Evolutionary conservation across 176 grass and related monocot species (phyloP), one percentile per base, ranked within the genome.

Genomic region (Zoysia pacifica): DNA sequence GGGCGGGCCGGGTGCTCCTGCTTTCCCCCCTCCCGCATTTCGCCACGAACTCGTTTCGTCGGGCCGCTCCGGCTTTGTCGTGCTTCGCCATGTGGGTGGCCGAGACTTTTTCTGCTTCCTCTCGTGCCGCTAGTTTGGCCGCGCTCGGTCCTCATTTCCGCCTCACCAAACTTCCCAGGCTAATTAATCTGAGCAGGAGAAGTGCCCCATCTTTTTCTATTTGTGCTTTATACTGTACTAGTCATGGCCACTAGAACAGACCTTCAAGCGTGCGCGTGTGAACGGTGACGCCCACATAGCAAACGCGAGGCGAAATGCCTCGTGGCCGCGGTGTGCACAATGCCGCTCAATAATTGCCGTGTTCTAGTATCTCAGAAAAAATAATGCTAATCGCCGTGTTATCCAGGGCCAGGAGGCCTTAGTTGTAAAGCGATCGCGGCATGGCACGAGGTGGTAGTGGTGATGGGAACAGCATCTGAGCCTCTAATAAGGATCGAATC

Each of bases 361-460:
- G 28, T 28, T 28, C 28, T 28, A 28, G 28, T 28, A 28, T 0
- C 28, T 28, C 28, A 28, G 28, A 28, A 28, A 28, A 28, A 28
- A 28, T 28, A 28, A 28, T 28, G 28, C 28, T 84, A 48, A 83
- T 83, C 83, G 80, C 76, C 60, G 89, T 84, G 80, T 62, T 15
- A 15, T 78, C 55, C 43, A 54, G 79, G 79, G 74, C 50, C 66
- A 79, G 71, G 65, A 47, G 51, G 40, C 35, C 70, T 84, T 75
- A 81, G 67, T 87, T 84, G 81, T 87, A 91, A 91, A 87, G 85
- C 65, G 65, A 2, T 48, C 72, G 19, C 42, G 48, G 15, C 74
- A 76, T 48, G 74, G 42, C 13, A 51, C 48, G 52, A 38, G 52
- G 60, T 42, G 81, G 15, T 41, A 19, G 51, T 43, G 70, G 75